phyloP scores from a whole-genome alignment of 352 stramenopile species.

The Phytophthora podocarpi region DNA sequence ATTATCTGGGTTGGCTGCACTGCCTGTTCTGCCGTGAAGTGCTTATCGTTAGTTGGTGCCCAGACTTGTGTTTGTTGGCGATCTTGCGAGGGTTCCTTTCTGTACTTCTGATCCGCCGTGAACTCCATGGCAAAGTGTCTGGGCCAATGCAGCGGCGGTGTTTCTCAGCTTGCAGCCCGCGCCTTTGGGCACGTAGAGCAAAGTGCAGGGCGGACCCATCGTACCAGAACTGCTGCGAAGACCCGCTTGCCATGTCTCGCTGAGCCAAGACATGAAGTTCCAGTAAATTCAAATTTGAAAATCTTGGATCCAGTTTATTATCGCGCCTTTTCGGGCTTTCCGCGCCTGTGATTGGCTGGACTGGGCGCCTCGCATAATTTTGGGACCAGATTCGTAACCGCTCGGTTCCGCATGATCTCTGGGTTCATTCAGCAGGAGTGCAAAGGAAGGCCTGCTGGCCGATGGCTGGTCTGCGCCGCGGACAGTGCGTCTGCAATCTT shows the following conservation, averaged over 20 bases:
- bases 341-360: not conserved
- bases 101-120: no score
- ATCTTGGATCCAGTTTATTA: not conserved
- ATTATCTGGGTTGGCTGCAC: constrained; percentile 1
- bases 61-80: not conserved
- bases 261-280: constrained; percentile 20
- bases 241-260: constrained; percentile 27
- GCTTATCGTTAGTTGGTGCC: constrained; percentile 1
- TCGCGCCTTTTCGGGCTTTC: not conserved
- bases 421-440: constrained; percentile 14
- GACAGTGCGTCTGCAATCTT: constrained; percentile 12
- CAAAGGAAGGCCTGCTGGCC: constrained; percentile 4
- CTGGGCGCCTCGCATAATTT: not conserved
- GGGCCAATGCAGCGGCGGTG: not conserved
- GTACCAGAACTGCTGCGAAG: not conserved
- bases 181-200: no score
- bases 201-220: constrained; percentile 10
- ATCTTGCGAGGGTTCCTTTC: no score
- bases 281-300: not conserved
- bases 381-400: constrained; percentile 27
- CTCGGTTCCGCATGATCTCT: constrained; percentile 14
- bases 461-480: constrained; percentile 11
- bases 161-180: constrained; percentile 19
- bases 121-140: no score
- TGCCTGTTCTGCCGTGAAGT: constrained; percentile 14